A percentile compares a stretch with the other conserved stretches of the same genome.
Conservation (phyloP, 306 rosid genomes). For the Cicer yamashitae region DNA sequence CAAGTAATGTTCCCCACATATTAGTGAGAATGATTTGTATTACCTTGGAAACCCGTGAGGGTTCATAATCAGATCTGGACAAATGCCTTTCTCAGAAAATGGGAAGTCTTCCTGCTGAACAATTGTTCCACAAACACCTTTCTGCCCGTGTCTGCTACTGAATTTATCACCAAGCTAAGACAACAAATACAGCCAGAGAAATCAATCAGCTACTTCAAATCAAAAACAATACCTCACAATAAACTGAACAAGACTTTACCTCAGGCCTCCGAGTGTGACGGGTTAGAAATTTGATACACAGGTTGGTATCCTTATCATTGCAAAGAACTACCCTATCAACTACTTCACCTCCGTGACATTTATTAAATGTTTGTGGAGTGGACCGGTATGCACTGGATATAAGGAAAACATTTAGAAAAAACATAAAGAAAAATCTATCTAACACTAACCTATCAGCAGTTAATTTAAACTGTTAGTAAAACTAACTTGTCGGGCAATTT, state of each 20-base stretch:
- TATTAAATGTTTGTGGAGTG: constrained; percentile 55
- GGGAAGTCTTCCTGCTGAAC: constrained; percentile 97
- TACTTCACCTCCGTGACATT: constrained; percentile 85
- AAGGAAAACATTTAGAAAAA: constrained; percentile 37
- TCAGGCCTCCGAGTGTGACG: constrained; percentile 98
- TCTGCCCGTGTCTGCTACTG: constrained; percentile 99
- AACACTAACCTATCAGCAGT: constrained; percentile 9
- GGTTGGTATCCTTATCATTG: constrained; percentile 71
- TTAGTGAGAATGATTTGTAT: constrained; percentile 12
- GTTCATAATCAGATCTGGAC: constrained; percentile 97
- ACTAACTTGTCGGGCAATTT: constrained; percentile 66
- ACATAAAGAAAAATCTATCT: constrained; percentile 23
- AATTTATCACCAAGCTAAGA: constrained; percentile 91
- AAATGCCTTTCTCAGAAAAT: constrained; percentile 94
- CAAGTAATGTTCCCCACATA: constrained; percentile 12
- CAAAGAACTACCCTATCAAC: constrained; percentile 86
- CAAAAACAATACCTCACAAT: constrained; percentile 15
- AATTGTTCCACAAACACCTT: constrained; percentile 97
- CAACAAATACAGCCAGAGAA: constrained; percentile 40
- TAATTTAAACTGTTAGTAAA: constrained; percentile 2
- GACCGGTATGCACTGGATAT: constrained; percentile 63
- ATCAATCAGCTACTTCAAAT: constrained; percentile 33
- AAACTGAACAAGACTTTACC: constrained; percentile 55
- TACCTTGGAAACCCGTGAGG: constrained; percentile 99
- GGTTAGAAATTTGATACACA: constrained; percentile 70